phyloP scores from a whole-genome alignment of 2,329 filamentous ascomycete species.

The Penicillium sp. region DNA sequence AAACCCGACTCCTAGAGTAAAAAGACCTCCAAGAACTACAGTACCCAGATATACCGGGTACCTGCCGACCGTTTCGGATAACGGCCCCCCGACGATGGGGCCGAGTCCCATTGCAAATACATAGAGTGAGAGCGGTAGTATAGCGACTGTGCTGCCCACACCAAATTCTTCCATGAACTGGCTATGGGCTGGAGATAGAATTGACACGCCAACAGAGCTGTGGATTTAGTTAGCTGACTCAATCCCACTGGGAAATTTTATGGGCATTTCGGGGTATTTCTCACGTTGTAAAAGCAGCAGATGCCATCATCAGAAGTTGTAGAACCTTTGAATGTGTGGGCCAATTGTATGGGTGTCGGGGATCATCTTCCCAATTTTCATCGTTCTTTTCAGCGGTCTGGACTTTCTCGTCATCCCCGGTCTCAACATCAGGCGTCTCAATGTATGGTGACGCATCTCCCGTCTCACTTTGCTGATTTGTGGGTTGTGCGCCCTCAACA shows the following conservation, averaged over 20 bases:
- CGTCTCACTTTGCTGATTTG: neutral
- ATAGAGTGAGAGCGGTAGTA: conserved; percentile 23
- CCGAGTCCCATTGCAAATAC: conserved; percentile 22
- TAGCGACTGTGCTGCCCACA: conserved; percentile 18
- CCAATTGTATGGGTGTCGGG: conserved; percentile 26
- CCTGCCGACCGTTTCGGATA: conserved; percentile 29
- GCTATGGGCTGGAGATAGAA: conserved; percentile 16
- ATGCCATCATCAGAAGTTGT: conserved; percentile 20
- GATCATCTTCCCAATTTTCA: conserved; percentile 11
- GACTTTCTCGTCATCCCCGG: neutral
- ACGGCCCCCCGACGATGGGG: conserved; percentile 27
- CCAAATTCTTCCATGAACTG: conserved; percentile 21
- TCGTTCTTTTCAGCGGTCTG: neutral
- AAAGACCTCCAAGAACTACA: conserved; percentile 17
- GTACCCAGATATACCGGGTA: conserved; percentile 24
- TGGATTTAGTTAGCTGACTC: neutral
- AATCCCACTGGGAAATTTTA: too few species aligned
- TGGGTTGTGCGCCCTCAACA: neutral
- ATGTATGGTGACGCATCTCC: neutral
- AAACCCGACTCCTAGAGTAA: conserved; percentile 22
- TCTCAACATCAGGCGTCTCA: neutral
- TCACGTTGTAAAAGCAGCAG: conserved; percentile 22
- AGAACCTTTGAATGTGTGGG: conserved; percentile 8
- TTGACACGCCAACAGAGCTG: conserved; percentile 21
- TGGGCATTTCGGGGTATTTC: neutral